Conservation (phyloP, 1,284 basidiomycete species). For the Athelia psychrophila region DNA sequence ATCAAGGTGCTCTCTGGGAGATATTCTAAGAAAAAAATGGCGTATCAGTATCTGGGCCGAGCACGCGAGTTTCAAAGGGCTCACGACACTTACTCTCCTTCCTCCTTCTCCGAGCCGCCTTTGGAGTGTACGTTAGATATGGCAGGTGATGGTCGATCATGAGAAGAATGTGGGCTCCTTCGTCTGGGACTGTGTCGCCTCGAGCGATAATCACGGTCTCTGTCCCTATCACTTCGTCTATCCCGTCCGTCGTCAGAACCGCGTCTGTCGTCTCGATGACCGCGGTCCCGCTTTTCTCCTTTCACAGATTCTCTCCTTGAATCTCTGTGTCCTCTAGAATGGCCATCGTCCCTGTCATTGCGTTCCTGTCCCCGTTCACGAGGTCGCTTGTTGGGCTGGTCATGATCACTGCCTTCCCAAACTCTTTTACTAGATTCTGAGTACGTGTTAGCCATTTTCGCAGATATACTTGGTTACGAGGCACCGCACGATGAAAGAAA, state of each 20-base stretch:
- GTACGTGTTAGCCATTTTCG: slow-evolving; percentile 74
- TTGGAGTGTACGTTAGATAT: slow-evolving; percentile 15
- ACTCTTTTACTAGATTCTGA: slow-evolving; percentile 75
- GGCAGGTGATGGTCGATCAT: slow-evolving; percentile 11
- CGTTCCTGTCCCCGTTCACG: slow-evolving; percentile 46
- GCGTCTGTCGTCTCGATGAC: slow-evolving; percentile 28
- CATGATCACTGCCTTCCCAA: slow-evolving; percentile 55
- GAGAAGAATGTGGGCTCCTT: slow-evolving; percentile 12
- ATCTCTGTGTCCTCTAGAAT: slow-evolving; percentile 43
- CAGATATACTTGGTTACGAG: slow-evolving; percentile 59
- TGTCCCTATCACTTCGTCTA: slow-evolving; percentile 32
- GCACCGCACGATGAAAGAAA: slow-evolving; percentile 74
- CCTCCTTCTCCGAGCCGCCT: slow-evolving; percentile 61
- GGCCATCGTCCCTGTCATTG: slow-evolving; percentile 75
- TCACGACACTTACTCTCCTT: slow-evolving; percentile 72
- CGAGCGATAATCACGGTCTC: slow-evolving; percentile 20
- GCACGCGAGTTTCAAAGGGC: too few species aligned
- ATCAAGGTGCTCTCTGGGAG: slow-evolving; percentile 44
- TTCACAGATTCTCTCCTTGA: slow-evolving; percentile 17
- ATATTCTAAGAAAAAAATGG: slow-evolving; percentile 46
- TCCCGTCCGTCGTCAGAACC: slow-evolving; percentile 33
- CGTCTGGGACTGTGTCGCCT: slow-evolving; percentile 21
- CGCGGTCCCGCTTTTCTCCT: slow-evolving; percentile 26
- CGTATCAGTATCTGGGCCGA: slow-evolving; percentile 2
- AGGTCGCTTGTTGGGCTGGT: slow-evolving; percentile 49